These are phyloP conservation scores for Oenanthe sinensis DNA, from an alignment of 129 eudicot genomes.

Conservation along the genomic window DNA sequence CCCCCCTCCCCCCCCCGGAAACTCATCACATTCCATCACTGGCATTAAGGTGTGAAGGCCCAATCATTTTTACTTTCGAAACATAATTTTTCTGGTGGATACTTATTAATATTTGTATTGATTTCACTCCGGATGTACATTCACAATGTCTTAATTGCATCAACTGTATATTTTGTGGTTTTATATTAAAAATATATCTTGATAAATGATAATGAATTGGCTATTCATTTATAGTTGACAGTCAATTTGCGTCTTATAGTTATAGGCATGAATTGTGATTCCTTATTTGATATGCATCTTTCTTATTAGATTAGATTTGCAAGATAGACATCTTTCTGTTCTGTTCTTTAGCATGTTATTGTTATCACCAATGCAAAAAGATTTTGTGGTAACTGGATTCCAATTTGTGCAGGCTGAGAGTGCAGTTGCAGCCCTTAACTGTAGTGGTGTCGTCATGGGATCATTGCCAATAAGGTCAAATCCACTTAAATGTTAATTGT, in stretches of 20 bases:
- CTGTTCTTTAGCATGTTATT: not conserved
- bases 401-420: constrained; percentile 27
- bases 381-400: not conserved
- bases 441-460: constrained; percentile 27
- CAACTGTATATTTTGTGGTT: not conserved
- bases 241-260: not conserved
- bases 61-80: not conserved
- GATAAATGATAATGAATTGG: not conserved
- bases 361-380: not conserved
- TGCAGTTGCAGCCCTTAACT: constrained; percentile 27
- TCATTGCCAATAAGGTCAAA: constrained; percentile 27
- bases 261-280: not conserved
- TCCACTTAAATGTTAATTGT: not conserved
- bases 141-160: not conserved
- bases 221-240: not conserved
- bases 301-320: not conserved
- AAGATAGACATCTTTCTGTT: not conserved
- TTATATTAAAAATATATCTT: not conserved
- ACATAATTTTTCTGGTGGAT: not conserved
- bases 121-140: not conserved
- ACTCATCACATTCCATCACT: not conserved
- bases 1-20: too few relatives aligned
- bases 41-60: not conserved
- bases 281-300: not conserved
- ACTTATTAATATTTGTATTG: not conserved